Evolutionary conservation across 2,329 filamentous ascomycete genomes (phyloP).

Genomic region (Xylaria arbuscula): DNA sequence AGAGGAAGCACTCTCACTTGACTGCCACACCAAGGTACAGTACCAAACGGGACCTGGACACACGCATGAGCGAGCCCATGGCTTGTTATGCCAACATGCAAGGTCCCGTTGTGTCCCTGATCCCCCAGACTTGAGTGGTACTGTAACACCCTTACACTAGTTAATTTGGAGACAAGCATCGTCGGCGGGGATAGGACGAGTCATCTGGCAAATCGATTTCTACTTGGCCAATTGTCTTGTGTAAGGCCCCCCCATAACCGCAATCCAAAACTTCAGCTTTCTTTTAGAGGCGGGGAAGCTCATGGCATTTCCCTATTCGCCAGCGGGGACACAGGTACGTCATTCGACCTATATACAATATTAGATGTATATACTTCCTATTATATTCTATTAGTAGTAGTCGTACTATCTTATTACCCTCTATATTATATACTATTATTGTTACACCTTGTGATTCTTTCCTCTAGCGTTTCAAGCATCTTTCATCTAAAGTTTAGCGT

Average conservation of each 20-base stretch:
- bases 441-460: slow-evolving; percentile 11
- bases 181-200: slow-evolving; percentile 8
- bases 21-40: too few relatives aligned
- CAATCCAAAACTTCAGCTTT: background rate
- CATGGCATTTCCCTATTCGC: slow-evolving; percentile 8
- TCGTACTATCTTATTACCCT: background rate
- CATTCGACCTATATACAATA: background rate
- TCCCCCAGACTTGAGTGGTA: slow-evolving; percentile 30
- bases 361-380: background rate
- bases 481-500: slow-evolving; percentile 27
- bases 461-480: slow-evolving; percentile 8
- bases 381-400: background rate
- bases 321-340: background rate
- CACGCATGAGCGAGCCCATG: slow-evolving; percentile 28
- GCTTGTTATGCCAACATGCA: slow-evolving; percentile 30
- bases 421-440: background rate
- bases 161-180: slow-evolving; percentile 8
- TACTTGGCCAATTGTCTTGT: slow-evolving; percentile 2
- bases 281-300: background rate
- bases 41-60: slow-evolving; percentile 8
- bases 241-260: slow-evolving; percentile 8
- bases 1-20: too few relatives aligned
- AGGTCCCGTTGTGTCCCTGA: slow-evolving; percentile 33
- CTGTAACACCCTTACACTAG: slow-evolving; percentile 3
- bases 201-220: slow-evolving; percentile 1